Base-by-base conservation (phyloP, 2,329 filamentous ascomycete species). In the Fusarium multiceps region DNA sequence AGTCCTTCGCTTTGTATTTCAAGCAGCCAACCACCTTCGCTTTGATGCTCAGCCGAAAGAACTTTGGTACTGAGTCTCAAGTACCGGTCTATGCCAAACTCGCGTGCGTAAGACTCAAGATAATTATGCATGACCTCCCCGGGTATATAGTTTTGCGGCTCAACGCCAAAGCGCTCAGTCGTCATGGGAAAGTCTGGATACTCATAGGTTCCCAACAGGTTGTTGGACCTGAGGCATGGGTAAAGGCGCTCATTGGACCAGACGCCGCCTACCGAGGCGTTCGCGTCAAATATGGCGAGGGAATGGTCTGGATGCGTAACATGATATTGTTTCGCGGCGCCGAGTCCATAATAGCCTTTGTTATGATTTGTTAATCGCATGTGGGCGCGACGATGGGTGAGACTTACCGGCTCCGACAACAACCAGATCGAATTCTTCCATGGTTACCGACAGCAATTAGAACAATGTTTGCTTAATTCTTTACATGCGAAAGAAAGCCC, bases 151-250 rank as follows among this genome's bases (percentile, higher is more conserved):
- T 74, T 23, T 8, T 63, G 63, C 4, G 70, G 60, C 23, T 75
- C 69, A 13, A 83, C 72, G 2, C 77, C 79, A 65, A 84, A 87
- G 3, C 80, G 79, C 21, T 78, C 77, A 4, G 45, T 25, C 11
- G 80, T 74, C 87, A 91, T 88, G 4, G 88, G 87, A 58, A 89
- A 89, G 64, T 91, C 89, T 7, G 84, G 84, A 69, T 84, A 90
- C 72, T 91, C 89, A 66, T 89, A 64, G 12, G 58, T 58, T 2
- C 63, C 68, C 3, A 58, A 12, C 9, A 59, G 42, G 23, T 71
- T 91, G 77, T 92, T 91, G 4, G 87, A 85, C 59, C 87, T 87
- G 53, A 92, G 81, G 3, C 86, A 86, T 1, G 86, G 84, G 76
- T 91, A 88, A 1, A 90, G 78, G 1, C 88, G 82, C 28, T 88